These are phyloP conservation scores for Fusarium sp. DNA, from an alignment of 2,329 filamentous ascomycete species.

Conservation along the genomic window DNA sequence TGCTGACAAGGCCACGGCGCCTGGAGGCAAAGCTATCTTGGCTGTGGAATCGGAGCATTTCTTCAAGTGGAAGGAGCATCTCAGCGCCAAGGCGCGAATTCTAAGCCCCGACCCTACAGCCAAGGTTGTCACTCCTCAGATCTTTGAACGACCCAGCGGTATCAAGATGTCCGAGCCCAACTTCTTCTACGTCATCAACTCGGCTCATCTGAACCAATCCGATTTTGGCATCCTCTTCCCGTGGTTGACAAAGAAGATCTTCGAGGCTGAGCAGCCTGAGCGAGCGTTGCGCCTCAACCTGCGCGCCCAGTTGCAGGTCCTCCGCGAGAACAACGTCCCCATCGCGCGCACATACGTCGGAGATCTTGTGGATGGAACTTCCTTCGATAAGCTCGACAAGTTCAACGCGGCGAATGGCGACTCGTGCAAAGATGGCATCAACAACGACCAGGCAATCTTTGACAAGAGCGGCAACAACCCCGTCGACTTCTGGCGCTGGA, in stretches of 20 bases:
- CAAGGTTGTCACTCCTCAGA: slow-evolving; percentile 54
- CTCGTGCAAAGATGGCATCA: slow-evolving; percentile 52
- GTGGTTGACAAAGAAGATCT: slow-evolving; percentile 71
- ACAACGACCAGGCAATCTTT: slow-evolving; percentile 65
- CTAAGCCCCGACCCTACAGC: slow-evolving; percentile 68
- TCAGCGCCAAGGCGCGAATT: slow-evolving; percentile 74
- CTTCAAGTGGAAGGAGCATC: slow-evolving; percentile 80
- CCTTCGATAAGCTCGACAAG: slow-evolving; percentile 51
- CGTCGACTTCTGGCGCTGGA: slow-evolving; percentile 64
- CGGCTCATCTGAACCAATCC: slow-evolving; percentile 85
- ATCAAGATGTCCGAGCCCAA: slow-evolving; percentile 65
- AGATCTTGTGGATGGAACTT: slow-evolving; percentile 63
- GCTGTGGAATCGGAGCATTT: slow-evolving; percentile 83
- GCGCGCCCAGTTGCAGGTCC: slow-evolving; percentile 67
- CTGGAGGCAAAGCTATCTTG: slow-evolving; percentile 71
- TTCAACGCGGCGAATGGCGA: slow-evolving; percentile 29
- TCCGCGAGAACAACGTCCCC: slow-evolving; percentile 62
- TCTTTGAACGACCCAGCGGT: slow-evolving; percentile 58
- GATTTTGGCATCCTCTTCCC: slow-evolving; percentile 89
- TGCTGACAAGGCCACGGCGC: slow-evolving; percentile 59
- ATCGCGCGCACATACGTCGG: slow-evolving; percentile 63
- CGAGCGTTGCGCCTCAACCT: slow-evolving; percentile 70
- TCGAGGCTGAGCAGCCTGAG: slow-evolving; percentile 69
- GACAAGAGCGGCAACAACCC: slow-evolving; percentile 53
- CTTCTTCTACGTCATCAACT: slow-evolving; percentile 79